These are phyloP conservation scores for Metarhizium rileyi DNA, from an alignment of 2,329 filamentous ascomycete species.

Conservation along the genomic window DNA sequence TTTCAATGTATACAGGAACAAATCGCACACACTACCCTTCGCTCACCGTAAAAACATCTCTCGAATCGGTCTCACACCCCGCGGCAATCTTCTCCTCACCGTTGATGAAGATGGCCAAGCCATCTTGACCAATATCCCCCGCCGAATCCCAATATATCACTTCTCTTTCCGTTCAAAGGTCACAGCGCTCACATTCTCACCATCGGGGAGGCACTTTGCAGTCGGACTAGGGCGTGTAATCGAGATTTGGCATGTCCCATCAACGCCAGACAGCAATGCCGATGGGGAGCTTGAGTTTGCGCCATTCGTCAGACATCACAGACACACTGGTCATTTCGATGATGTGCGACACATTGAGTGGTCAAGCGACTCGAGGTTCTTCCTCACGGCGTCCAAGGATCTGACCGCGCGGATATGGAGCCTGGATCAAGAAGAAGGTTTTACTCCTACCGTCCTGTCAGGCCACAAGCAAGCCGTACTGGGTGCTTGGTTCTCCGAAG, in stretches of 20 bases:
- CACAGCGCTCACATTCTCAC: constrained; percentile 79
- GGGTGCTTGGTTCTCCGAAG: constrained; percentile 92
- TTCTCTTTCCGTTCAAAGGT: constrained; percentile 88
- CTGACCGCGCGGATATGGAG: constrained; percentile 94
- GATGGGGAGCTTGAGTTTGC: constrained; percentile 88
- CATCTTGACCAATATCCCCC: constrained; percentile 82
- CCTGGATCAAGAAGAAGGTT: constrained; percentile 74
- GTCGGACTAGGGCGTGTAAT: constrained; percentile 79
- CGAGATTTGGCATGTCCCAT: constrained; percentile 94
- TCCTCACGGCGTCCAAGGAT: constrained; percentile 85
- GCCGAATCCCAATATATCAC: constrained; percentile 80
- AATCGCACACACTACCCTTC: constrained; percentile 79
- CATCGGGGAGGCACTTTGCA: constrained; percentile 83
- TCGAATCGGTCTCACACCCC: constrained; percentile 77
- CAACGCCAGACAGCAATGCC: constrained; percentile 68
- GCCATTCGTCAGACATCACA: constrained; percentile 81
- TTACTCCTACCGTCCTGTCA: constrained; percentile 78
- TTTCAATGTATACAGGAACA: constrained; percentile 50
- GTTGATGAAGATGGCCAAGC: constrained; percentile 91
- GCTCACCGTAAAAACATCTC: constrained; percentile 90
- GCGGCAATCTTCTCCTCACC: constrained; percentile 84
- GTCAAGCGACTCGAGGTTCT: constrained; percentile 94
- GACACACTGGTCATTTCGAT: constrained; percentile 84
- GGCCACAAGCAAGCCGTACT: constrained; percentile 86
- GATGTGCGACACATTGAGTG: constrained; percentile 79